Base-by-base conservation (phyloP, 768 basidiomycete species). In the Leucocoprinus sp. region DNA sequence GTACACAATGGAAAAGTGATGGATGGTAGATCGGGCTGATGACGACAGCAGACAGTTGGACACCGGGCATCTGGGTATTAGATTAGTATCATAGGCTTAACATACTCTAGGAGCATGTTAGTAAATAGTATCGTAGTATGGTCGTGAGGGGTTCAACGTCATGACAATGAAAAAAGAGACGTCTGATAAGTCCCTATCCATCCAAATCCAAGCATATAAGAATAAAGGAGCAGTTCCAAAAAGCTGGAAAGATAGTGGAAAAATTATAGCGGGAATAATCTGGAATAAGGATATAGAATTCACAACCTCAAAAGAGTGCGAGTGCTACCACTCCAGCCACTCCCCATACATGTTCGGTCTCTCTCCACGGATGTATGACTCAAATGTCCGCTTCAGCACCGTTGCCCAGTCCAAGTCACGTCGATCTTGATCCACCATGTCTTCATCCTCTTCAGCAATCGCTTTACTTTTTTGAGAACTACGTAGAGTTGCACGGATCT, bases 341-440 rank as follows among this genome's bases (percentile, higher is more conserved):
- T 97, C 93, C 24, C 93, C 93, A 57, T 97, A 96, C 87, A 93
- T 87, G 61, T 93, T 97, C 8, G 95, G 92, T 51, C 74, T 67
- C 65, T 99, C 95, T 12, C 85, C 89, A 34, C 95, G 80, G 50
- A 99, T 60, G 63, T 88, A 98, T 17, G 82, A 75, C 66, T 99
- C 96, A 58, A 96, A 97, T 34, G 90, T 92, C 59, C 96, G 75
- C 68, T 98, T 99, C 55, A 98, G 63, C 17, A 97, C 93, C 9
- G 92, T 87, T 19, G 86, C 78, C 96, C 96, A 99, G 54, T 84
- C 78, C 45, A 93, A 69, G 57, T 95, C 93, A 33, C 82, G 76
- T 58, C 77, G 75, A 63, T 93, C 89, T 49, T 82, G 75, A 14
- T 66, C 67, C 2, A 79, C 66, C 22, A 68, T 68, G 15, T 70